Base-by-base conservation (phyloP, 768 basidiomycete species). In the Sutorius australiensis region DNA sequence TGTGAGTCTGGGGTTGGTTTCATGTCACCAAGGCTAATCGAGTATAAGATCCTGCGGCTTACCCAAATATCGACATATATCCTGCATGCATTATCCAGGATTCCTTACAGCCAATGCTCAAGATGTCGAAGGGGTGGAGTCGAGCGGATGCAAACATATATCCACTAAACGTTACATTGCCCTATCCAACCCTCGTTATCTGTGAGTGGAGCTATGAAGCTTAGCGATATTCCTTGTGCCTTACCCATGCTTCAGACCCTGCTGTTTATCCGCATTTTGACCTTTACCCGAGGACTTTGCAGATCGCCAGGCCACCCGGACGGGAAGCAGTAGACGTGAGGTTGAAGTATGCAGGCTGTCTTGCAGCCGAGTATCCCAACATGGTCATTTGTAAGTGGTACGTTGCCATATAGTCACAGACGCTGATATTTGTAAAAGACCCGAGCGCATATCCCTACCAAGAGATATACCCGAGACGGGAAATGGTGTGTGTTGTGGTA, bases 261-360 rank as follows among this genome's bases (percentile, higher is more conserved):
- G 54, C 67, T 5, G 60, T 65, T 30, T 78, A 79, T 56, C 77
- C 78, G 6, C 55, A 72, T 54, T 65, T 79, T 30, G 66, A 71
- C 19, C 53, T 77, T 10, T 78, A 77, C 60, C 77, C 76, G 32
- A 37, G 58, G 9, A 56, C 53, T 7, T 45, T 61, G 30, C 62
- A 61, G 5, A 66, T 69, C 31, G 67, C 72, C 5, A 75, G 78
- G 68, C 80, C 48, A 75, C 80, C 54, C 65, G 83, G 21, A 79
- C 81, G 39, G 82, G 85, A 60, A 84, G 77, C 27, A 27, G 14
- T 57, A 4, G 43, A 27, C 13, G 48, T 51, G n/a, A 48, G 19
- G 34, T 46, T 57, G 46, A 24, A n/a, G 28, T 47, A 55, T 36
- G 27, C 46, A 12, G 46, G 54, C 19, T 27, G 48, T 30, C 55